A percentile compares a stretch with the other conserved stretches of the same genome.
Evolutionary conservation across 108 stramenopile genomes (phyloP).

Genomic region (Craspedostauros australis): DNA sequence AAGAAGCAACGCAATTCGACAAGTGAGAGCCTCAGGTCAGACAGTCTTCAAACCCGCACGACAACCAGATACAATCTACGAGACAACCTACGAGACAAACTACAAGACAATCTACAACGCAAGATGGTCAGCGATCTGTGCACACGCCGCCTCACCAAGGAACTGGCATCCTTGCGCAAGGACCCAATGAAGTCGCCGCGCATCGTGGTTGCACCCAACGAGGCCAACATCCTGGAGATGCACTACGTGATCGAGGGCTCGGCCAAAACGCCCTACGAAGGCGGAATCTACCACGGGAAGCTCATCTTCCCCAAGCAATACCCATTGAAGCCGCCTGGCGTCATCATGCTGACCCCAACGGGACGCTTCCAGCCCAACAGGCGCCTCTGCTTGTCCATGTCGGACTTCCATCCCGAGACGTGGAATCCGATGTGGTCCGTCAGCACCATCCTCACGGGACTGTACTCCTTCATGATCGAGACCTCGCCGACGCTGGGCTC

Average conservation of each 20-base stretch:
- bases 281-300: slow-evolving; percentile 74
- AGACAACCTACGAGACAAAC: not conserved
- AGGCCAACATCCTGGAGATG: slow-evolving; percentile 86
- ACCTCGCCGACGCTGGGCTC: slow-evolving; percentile 81
- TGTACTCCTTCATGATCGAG: slow-evolving; percentile 96
- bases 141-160: slow-evolving; percentile 71
- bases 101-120: not conserved
- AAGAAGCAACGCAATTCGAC: too few species aligned
- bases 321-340: slow-evolving; percentile 92
- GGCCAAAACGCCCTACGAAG: slow-evolving; percentile 70
- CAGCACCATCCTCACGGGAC: slow-evolving; percentile 89
- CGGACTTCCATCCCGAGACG: slow-evolving; percentile 46
- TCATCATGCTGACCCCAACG: slow-evolving; percentile 91
- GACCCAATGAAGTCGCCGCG: slow-evolving; percentile 71
- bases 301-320: slow-evolving; percentile 84
- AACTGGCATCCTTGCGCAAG: slow-evolving; percentile 64
- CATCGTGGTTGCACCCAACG: slow-evolving; percentile 65
- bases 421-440: slow-evolving; percentile 97
- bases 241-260: slow-evolving; percentile 94
- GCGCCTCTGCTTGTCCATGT: slow-evolving; percentile 89
- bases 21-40: too few species aligned
- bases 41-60: too few species aligned
- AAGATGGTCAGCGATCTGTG: slow-evolving; percentile 80
- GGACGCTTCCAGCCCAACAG: slow-evolving; percentile 85
- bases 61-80: too few species aligned